Evolutionary conservation across 1,284 basidiomycete species (phyloP).

Genomic region (Stygiomarasmius scandens): DNA sequence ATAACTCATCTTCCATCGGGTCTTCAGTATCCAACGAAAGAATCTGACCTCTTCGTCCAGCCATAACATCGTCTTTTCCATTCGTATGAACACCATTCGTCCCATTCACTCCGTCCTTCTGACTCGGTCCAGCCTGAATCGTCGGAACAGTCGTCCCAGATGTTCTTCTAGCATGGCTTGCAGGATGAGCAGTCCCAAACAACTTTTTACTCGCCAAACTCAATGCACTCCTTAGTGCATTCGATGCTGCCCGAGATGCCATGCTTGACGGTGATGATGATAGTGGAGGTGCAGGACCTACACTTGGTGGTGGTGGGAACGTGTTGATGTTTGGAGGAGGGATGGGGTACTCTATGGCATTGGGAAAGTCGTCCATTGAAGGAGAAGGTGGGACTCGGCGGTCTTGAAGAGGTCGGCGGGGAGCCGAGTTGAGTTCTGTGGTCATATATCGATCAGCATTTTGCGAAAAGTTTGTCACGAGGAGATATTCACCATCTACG

Average conservation of each 20-base stretch:
- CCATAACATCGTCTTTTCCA: too few species aligned
- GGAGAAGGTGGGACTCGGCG: constrained; percentile 49
- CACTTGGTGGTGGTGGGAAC: constrained; percentile 66
- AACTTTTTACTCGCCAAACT: constrained; percentile 90
- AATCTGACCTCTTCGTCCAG: constrained; percentile 45
- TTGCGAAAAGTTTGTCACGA: constrained; percentile 12
- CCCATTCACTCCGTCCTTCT: too few species aligned
- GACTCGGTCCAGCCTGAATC: too few species aligned
- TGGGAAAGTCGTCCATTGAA: constrained; percentile 39
- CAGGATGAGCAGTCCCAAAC: constrained; percentile 59
- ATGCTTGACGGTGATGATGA: constrained; percentile 68
- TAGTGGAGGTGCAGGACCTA: constrained; percentile 45
- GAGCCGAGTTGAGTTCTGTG: constrained; percentile 65
- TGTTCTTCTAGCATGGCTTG: too few species aligned
- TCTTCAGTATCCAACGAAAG: constrained; percentile 56
- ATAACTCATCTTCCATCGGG: constrained; percentile 79
- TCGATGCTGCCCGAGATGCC: constrained; percentile 61
- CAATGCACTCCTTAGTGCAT: constrained; percentile 84
- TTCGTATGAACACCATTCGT: too few species aligned
- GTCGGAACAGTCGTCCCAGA: too few species aligned
- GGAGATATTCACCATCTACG: constrained; percentile 61
- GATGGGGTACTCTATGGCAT: constrained; percentile 26
- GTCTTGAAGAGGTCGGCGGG: constrained; percentile 60
- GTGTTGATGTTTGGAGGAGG: constrained; percentile 45
- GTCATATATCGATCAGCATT: not conserved